Conservation (phyloP, 805 yeast genomes). For the Metschnikowia cubensis region DNA sequence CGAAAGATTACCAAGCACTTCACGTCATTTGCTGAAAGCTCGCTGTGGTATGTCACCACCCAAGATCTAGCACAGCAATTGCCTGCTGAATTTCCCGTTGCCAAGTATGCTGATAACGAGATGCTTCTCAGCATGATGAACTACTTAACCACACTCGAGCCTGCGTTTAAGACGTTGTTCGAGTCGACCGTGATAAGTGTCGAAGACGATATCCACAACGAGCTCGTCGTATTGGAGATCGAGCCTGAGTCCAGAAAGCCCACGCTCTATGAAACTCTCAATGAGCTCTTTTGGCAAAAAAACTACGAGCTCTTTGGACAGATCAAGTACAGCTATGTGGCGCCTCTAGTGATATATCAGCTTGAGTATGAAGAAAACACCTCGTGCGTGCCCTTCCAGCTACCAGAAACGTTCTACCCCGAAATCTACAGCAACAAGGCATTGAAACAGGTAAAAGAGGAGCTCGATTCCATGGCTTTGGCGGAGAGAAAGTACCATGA, state of each 20-base stretch:
- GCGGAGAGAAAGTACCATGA: slow-evolving; percentile 18
- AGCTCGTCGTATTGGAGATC: slow-evolving; percentile 28
- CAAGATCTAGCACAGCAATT: slow-evolving; percentile 16
- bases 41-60: slow-evolving; percentile 21
- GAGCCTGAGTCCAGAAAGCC: slow-evolving; percentile 27
- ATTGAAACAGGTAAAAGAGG: slow-evolving; percentile 16
- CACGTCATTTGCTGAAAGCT: slow-evolving; percentile 9
- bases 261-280: slow-evolving; percentile 30
- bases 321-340: slow-evolving; percentile 25
- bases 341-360: slow-evolving; percentile 31
- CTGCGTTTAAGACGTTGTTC: slow-evolving; percentile 17
- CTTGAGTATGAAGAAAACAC: slow-evolving; percentile 26
- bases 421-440: slow-evolving; percentile 28
- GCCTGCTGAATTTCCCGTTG: slow-evolving; percentile 19
- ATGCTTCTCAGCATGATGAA: slow-evolving; percentile 18
- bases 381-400: slow-evolving; percentile 18
- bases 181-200: slow-evolving; percentile 28
- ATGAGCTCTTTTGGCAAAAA: slow-evolving; percentile 36
- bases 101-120: slow-evolving; percentile 20
- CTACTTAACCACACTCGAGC: slow-evolving; percentile 14
- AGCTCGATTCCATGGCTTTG: slow-evolving; percentile 18
- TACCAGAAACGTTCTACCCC: slow-evolving; percentile 34
- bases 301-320: slow-evolving; percentile 27
- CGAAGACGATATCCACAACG: slow-evolving; percentile 23
- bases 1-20: slow-evolving; percentile 22